Evolutionary conservation across 805 yeast genomes (phyloP), one percentile per base, ranked within the genome.

Genomic region (Lachancea nothofagi): DNA sequence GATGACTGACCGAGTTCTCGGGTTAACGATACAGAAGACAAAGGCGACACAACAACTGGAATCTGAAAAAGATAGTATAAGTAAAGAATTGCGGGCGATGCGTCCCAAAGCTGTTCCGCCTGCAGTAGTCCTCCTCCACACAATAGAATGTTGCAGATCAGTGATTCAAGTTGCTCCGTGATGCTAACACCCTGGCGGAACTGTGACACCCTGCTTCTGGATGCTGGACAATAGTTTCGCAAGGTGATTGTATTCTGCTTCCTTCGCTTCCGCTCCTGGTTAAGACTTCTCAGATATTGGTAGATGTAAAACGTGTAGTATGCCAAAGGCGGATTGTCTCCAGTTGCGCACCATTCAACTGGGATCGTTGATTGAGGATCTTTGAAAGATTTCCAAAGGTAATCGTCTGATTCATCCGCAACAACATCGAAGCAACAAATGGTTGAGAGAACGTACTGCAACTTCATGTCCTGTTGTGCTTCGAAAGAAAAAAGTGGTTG

Each of bases 241-340:
- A 59, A 26, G 7, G 44, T 33, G 12, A 57, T 48, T 0, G 55
- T 41, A 35, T 53, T 57, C 36, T 48, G 43, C 32, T 33, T 32
- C 5, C 33, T 45, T 17, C 36, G 22, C 5, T 42, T 41, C 21
- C 61, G 43, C 17, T 43, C 19, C 15, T 20, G 15, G 26, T 55
- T 59, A 13, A 51, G 39, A 30, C 33, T 43, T n/a, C 54, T 32
- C 31, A 51, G 27, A 29, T 55, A 49, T 12, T 51, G 33, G 34
- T 51, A 62, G 8, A 65, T 46, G 40, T 66, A 64, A 40, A 62
- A 67, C 50, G 63, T 48, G 46, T 66, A 66, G 33, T 66, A 65
- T 12, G 67, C 54, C 23, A 65, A 55, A 1, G 70, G 67, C 7
- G 72, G 71, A 41, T 67, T 66, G 13, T 57, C 62, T 4, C 57